Evolutionary conservation across 2,329 filamentous ascomycete species (phyloP).

Genomic region (Fusarium torreyae): DNA sequence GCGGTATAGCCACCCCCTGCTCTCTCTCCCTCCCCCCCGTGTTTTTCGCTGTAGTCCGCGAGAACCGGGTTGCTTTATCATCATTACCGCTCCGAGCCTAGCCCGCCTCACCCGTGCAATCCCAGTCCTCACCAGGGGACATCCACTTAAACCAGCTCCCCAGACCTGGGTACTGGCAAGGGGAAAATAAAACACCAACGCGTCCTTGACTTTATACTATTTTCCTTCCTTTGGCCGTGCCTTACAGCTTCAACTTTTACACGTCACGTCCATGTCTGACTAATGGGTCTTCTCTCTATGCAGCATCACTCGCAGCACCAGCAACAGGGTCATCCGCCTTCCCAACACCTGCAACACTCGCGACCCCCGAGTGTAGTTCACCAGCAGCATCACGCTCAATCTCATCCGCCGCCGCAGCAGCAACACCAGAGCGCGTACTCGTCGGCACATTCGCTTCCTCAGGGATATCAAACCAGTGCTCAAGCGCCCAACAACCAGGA

Average conservation of each 20-base stretch:
- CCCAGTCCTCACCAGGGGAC: slow-evolving; percentile 64
- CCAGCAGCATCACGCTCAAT: slow-evolving; percentile 79
- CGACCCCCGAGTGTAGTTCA: slow-evolving; percentile 81
- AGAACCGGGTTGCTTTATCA: slow-evolving; percentile 57
- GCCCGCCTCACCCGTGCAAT: slow-evolving; percentile 65
- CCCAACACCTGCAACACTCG: slow-evolving; percentile 78
- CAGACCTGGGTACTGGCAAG: slow-evolving; percentile 64
- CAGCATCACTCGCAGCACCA: slow-evolving; percentile 84
- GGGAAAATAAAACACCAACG: slow-evolving; percentile 67
- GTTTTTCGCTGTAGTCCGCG: slow-evolving; percentile 49
- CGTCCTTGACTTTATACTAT: slow-evolving; percentile 60
- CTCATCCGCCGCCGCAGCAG: slow-evolving; percentile 73
- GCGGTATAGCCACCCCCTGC: slow-evolving; percentile 52
- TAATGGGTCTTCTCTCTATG: slow-evolving; percentile 74
- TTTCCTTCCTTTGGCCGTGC: slow-evolving; percentile 54
- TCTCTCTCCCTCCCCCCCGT: slow-evolving; percentile 42
- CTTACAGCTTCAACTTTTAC: slow-evolving; percentile 52
- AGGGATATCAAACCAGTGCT: slow-evolving; percentile 77
- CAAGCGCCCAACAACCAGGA: slow-evolving; percentile 77
- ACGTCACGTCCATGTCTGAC: slow-evolving; percentile 59
- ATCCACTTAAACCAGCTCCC: slow-evolving; percentile 58
- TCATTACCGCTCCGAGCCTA: slow-evolving; percentile 61
- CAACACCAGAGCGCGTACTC: slow-evolving; percentile 77
- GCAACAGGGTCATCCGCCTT: slow-evolving; percentile 79
- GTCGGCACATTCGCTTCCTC: slow-evolving; percentile 74